Evolutionary conservation across 78 protist genomes (phyloP).

Genomic region (Emiliania huxleyi): DNA sequence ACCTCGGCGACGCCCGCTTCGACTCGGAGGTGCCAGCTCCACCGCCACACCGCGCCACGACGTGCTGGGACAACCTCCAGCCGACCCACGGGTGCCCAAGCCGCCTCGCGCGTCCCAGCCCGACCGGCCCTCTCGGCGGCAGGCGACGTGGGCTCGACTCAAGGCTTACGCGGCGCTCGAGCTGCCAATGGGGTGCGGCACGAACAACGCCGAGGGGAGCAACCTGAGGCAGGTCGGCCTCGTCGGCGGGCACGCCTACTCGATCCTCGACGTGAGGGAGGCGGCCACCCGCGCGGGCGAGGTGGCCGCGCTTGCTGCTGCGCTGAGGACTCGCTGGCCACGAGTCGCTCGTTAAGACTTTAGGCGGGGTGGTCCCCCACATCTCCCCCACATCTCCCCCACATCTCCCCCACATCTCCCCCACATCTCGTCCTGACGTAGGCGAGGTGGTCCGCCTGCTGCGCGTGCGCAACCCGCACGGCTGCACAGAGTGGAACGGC

Average conservation of each 20-base stretch:
- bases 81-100: too few species aligned
- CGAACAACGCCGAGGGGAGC: neutral
- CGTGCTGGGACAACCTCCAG: too few species aligned
- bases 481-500: conserved; percentile 35
- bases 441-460: conserved; percentile 40
- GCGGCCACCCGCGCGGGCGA: neutral
- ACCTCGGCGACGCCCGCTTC: neutral
- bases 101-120: too few species aligned
- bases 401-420: too few species aligned
- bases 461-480: conserved; percentile 41
- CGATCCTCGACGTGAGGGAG: conserved; percentile 41
- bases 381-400: too few species aligned
- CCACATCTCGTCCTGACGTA: too few species aligned
- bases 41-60: too few species aligned
- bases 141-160: conserved; percentile 36
- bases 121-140: too few species aligned
- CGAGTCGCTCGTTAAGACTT: too few species aligned
- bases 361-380: too few species aligned
- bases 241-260: conserved; percentile 36
- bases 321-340: too few species aligned
- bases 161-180: neutral
- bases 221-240: conserved; percentile 1
- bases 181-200: conserved; percentile 40
- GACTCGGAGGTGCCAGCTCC: conserved; percentile 23
- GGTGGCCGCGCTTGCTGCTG: too few species aligned